These are phyloP conservation scores for Colletotrichum sp. DNA, from an alignment of 2,329 filamentous ascomycete species.

Conservation along the genomic window DNA sequence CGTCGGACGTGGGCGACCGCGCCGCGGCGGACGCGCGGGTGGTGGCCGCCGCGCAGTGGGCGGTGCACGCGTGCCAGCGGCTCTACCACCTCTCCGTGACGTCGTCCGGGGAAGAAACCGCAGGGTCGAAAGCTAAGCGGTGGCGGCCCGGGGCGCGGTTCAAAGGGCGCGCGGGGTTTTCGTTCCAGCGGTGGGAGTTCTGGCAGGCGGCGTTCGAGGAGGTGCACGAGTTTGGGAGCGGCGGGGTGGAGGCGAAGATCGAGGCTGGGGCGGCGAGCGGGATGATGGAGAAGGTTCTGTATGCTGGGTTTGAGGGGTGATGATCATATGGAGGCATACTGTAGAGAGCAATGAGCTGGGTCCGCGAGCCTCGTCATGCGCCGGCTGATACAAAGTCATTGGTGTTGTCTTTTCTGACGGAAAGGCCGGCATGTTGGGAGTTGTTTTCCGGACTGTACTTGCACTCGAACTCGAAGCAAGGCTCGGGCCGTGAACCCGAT, in stretches of 20 bases:
- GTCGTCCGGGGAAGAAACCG: neutral
- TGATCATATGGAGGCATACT: conserved; percentile 42
- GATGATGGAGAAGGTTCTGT: conserved; percentile 33
- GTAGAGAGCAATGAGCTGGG: fast-evolving
- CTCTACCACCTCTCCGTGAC: conserved; percentile 18
- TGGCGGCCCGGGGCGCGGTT: conserved; percentile 5
- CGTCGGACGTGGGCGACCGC: too few species aligned
- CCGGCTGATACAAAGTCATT: neutral
- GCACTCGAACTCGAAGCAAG: neutral
- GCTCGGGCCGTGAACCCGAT: neutral
- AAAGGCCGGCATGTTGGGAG: neutral
- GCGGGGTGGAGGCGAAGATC: conserved; percentile 40
- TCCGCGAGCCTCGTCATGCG: neutral
- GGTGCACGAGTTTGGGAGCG: conserved; percentile 1
- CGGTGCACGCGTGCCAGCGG: conserved; percentile 6
- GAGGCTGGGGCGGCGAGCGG: conserved; percentile 45
- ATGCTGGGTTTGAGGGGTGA: conserved; percentile 9
- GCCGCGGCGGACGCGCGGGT: too few species aligned
- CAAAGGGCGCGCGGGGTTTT: conserved; percentile 7
- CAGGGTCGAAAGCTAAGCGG: neutral
- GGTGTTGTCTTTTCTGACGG: neutral
- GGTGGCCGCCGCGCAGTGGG: conserved; percentile 16
- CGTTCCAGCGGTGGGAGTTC: conserved; percentile 17
- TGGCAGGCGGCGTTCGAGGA: conserved; percentile 20
- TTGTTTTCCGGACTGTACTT: fast-evolving